Conservation (phyloP, 768 basidiomycete species). For the Trametes meyenii region DNA sequence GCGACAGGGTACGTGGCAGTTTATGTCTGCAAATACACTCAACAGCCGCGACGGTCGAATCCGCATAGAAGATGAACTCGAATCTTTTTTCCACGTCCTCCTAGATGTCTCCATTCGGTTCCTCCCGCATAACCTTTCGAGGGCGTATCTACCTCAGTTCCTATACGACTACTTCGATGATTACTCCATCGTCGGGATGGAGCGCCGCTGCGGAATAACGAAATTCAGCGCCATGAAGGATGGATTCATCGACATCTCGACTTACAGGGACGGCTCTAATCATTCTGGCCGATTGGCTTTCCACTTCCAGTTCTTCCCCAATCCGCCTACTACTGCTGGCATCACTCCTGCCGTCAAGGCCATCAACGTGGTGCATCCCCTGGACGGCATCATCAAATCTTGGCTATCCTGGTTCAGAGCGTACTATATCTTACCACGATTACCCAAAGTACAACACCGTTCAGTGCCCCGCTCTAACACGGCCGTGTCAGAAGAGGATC, state of each 20-base stretch:
- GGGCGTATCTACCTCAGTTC: slow-evolving; percentile 11
- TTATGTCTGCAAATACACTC: slow-evolving; percentile 1
- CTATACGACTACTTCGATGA: slow-evolving; percentile 11
- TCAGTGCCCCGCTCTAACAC: too few species aligned
- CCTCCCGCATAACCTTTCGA: slow-evolving; percentile 17
- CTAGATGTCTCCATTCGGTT: slow-evolving; percentile 16
- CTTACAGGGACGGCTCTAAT: not conserved
- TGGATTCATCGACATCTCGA: not conserved
- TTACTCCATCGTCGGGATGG: not conserved
- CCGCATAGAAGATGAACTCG: slow-evolving; percentile 9
- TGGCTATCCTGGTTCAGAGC: not conserved
- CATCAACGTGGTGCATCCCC: not conserved
- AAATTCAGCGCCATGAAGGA: not conserved
- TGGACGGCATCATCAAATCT: not conserved
- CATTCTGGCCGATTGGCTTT: not conserved
- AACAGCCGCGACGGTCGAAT: not conserved
- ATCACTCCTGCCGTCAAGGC: too few species aligned
- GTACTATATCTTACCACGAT: not conserved
- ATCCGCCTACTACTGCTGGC: too few species aligned
- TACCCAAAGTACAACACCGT: too few species aligned
- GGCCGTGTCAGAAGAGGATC: too few species aligned
- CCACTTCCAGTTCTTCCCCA: too few species aligned
- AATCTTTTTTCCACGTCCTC: slow-evolving; percentile 17
- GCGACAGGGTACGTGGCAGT: slow-evolving; percentile 14
- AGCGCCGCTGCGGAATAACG: not conserved